A percentile compares a stretch with the other conserved stretches of the same genome.
phyloP scores from a whole-genome alignment of 306 rosid species.

The Prunus kanzakura region DNA sequence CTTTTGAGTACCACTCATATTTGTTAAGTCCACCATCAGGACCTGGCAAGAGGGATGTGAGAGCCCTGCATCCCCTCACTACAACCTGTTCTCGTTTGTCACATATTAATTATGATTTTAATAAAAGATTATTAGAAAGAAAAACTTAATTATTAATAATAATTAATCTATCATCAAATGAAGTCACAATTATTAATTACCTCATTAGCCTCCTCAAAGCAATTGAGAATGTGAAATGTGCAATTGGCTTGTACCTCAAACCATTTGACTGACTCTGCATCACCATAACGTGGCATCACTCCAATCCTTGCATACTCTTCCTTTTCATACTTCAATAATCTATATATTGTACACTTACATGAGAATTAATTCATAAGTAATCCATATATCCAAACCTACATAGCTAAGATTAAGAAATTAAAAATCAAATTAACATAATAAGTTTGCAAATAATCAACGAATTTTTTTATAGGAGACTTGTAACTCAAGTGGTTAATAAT shows the following conservation, averaged over 20 bases:
- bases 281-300: conserved; percentile 73
- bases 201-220: conserved; percentile 58
- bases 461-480: too few species aligned
- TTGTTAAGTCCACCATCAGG: conserved; percentile 34
- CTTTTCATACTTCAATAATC: conserved; percentile 43
- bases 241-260: conserved; percentile 56
- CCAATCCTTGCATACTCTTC: conserved; percentile 63
- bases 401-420: too few species aligned
- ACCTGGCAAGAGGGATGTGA: conserved; percentile 48
- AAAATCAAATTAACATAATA: too few species aligned
- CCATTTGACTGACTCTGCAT: conserved; percentile 58
- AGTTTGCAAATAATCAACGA: too few species aligned
- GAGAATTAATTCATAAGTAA: too few species aligned
- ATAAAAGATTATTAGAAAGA: too few species aligned
- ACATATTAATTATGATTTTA: too few species aligned
- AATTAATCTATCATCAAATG: too few species aligned
- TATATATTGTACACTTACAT: not conserved
- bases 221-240: conserved; percentile 60
- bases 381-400: too few species aligned
- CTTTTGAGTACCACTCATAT: conserved; percentile 28
- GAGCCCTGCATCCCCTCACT: conserved; percentile 70
- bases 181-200: conserved; percentile 10
- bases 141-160: too few species aligned
- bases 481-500: too few species aligned
- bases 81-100: conserved; percentile 45